phyloP scores from a whole-genome alignment of 495 filamentous ascomycete genomes.

The Penicillium dipodomyicola region DNA sequence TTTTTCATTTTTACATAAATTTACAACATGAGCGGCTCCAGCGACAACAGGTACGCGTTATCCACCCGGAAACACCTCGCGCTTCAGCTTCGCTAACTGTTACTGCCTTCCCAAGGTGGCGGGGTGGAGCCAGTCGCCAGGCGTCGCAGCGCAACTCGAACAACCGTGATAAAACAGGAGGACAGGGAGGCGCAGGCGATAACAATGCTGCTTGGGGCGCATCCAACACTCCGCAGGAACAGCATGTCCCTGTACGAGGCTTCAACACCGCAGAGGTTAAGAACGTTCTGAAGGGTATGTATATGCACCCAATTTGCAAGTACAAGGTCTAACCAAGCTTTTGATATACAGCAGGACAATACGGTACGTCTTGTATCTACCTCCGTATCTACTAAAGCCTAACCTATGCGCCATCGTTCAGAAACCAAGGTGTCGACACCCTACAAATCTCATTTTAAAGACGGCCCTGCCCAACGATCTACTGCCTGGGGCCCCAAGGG shows the following conservation, averaged over 20 bases:
- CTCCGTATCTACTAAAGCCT: background rate
- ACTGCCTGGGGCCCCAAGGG: constrained; percentile 52
- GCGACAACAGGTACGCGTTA: constrained; percentile 37
- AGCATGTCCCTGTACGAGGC: constrained; percentile 45
- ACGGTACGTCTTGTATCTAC: constrained; percentile 24
- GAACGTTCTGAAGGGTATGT: constrained; percentile 40
- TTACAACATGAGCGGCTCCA: constrained; percentile 36
- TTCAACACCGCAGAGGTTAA: constrained; percentile 51
- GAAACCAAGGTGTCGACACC: constrained; percentile 31
- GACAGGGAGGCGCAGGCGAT: constrained; percentile 35
- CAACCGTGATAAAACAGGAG: constrained; percentile 31
- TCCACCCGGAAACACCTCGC: background rate
- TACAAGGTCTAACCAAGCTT: constrained; percentile 4
- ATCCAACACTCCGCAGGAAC: constrained; percentile 34
- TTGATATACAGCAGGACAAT: constrained; percentile 23
- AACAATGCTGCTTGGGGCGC: constrained; percentile 32
- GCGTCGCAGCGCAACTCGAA: constrained; percentile 38
- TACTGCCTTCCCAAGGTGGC: constrained; percentile 34
- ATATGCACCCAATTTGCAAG: background rate
- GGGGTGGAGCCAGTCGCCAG: constrained; percentile 44
- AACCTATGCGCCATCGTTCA: constrained; percentile 20
- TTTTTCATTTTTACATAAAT: constrained; percentile 1
- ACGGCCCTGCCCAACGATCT: constrained; percentile 37
- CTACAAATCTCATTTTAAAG: constrained; percentile 45
- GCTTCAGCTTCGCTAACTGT: constrained; percentile 10